Percentiles rank a stretch among this genome's conserved stretches.
Conservation (phyloP, 208 protist genomes). For the Crithidia brevicula region DNA sequence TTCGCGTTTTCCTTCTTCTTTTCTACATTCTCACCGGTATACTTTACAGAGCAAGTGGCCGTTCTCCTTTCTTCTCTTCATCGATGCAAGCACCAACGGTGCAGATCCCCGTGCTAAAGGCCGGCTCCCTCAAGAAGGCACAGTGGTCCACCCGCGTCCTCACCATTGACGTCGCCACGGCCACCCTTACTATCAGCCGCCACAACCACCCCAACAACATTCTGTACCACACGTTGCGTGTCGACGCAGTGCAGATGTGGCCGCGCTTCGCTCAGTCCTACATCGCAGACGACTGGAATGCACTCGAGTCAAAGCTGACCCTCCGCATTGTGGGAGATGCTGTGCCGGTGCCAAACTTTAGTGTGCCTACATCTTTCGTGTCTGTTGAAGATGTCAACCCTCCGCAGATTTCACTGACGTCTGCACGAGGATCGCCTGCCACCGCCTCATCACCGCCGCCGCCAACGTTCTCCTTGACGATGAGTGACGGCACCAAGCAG, state of each 20-base stretch:
- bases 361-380: too few relatives aligned
- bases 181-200: slow-evolving; percentile 8
- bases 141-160: slow-evolving; percentile 9
- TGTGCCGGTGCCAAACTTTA: slow-evolving; percentile 3
- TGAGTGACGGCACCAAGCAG: not conserved
- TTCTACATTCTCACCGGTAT: not conserved
- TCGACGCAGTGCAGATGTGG: slow-evolving; percentile 3
- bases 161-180: slow-evolving; percentile 5
- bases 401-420: too few relatives aligned
- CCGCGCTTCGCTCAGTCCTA: not conserved
- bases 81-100: not conserved
- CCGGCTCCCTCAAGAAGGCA: not conserved
- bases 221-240: slow-evolving; percentile 6
- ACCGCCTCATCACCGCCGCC: not conserved
- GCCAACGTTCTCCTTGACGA: not conserved
- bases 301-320: not conserved
- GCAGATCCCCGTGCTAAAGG: slow-evolving; percentile 8
- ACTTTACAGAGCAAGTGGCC: too few relatives aligned
- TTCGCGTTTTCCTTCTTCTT: not conserved
- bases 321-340: not conserved
- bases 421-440: too few relatives aligned
- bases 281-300: not conserved
- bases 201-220: slow-evolving; percentile 15
- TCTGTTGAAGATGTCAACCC: too few relatives aligned
- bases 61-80: not conserved